These are phyloP conservation scores for Hevea brasiliensis DNA, from an alignment of 345 rosid species.

Conservation along the genomic window DNA sequence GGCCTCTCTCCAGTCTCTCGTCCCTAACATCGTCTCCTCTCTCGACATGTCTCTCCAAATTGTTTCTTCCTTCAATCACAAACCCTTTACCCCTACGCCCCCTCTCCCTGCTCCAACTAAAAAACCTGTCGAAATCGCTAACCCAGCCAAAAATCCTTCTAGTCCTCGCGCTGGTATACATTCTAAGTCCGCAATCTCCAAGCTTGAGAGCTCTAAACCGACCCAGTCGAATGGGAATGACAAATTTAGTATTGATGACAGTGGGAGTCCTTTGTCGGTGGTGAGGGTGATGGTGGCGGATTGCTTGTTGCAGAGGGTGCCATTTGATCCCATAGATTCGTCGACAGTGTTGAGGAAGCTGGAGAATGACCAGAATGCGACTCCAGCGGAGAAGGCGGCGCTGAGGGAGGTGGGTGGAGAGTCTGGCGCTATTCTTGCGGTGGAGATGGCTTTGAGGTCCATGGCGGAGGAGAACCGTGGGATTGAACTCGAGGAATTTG, in stretches of 20 bases:
- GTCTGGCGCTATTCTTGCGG: constrained; percentile 69
- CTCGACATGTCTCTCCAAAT: constrained; percentile 74
- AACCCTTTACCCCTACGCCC: constrained; percentile 65
- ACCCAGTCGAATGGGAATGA: not conserved
- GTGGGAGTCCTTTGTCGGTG: constrained; percentile 58
- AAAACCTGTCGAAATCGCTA: constrained; percentile 27
- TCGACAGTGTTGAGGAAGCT: constrained; percentile 78
- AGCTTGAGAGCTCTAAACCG: not conserved
- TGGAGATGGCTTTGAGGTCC: constrained; percentile 76
- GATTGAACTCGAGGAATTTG: constrained; percentile 80
- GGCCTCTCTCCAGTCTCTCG: constrained; percentile 61
- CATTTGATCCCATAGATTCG: constrained; percentile 74
- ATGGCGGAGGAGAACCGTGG: constrained; percentile 87
- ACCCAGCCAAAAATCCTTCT: constrained; percentile 14
- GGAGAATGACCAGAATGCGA: constrained; percentile 73
- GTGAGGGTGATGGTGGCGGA: constrained; percentile 92
- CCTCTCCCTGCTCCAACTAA: constrained; percentile 60
- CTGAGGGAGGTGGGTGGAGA: constrained; percentile 84
- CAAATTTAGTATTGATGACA: constrained; percentile 28
- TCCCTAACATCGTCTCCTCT: constrained; percentile 68
- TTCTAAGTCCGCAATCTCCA: constrained; percentile 1
- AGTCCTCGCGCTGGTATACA: constrained; percentile 7
- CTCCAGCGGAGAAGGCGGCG: constrained; percentile 71
- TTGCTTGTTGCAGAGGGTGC: constrained; percentile 76
- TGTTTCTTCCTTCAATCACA: constrained; percentile 67